Conservation (phyloP, 257 asterid genomes). For the Echium plantagineum region DNA sequence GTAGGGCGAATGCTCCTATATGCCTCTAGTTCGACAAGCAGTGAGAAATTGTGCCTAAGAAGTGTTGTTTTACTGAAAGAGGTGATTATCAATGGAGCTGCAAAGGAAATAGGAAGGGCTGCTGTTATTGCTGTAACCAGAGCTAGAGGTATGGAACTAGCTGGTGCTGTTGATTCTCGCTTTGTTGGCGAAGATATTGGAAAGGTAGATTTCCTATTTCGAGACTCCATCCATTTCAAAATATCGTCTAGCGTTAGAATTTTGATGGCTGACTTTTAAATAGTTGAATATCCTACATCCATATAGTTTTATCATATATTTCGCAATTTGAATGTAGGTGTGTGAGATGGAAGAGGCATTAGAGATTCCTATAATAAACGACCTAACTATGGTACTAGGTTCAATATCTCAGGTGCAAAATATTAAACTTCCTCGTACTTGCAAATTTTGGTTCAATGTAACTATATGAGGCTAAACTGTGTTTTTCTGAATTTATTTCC, state of each 20-base stretch:
- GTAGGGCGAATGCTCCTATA: too few relatives aligned
- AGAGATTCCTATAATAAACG: slow-evolving; percentile 74
- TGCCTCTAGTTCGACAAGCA: too few relatives aligned
- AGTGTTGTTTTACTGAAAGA: slow-evolving; percentile 11
- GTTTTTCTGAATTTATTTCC: slow-evolving; percentile 8
- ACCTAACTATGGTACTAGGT: slow-evolving; percentile 77
- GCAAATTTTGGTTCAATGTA: background rate
- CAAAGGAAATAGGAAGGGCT: slow-evolving; percentile 80
- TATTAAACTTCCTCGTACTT: background rate
- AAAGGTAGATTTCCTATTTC: slow-evolving; percentile 23
- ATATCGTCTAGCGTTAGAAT: background rate
- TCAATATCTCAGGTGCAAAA: slow-evolving; percentile 72
- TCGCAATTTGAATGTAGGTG: slow-evolving; percentile 24
- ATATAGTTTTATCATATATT: background rate
- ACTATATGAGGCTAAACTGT: background rate
- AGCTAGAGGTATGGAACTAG: slow-evolving; percentile 89
- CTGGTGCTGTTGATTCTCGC: slow-evolving; percentile 73
- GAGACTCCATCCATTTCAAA: too few relatives aligned
- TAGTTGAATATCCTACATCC: background rate
- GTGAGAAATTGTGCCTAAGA: slow-evolving; percentile 13
- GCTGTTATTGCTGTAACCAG: slow-evolving; percentile 77
- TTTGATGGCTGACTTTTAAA: too few relatives aligned
- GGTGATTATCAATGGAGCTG: slow-evolving; percentile 85
- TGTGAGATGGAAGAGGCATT: slow-evolving; percentile 84
- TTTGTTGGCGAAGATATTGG: slow-evolving; percentile 78